phyloP scores from a whole-genome alignment of 176 grass and related monocot species.

The Oryza australiensis region DNA sequence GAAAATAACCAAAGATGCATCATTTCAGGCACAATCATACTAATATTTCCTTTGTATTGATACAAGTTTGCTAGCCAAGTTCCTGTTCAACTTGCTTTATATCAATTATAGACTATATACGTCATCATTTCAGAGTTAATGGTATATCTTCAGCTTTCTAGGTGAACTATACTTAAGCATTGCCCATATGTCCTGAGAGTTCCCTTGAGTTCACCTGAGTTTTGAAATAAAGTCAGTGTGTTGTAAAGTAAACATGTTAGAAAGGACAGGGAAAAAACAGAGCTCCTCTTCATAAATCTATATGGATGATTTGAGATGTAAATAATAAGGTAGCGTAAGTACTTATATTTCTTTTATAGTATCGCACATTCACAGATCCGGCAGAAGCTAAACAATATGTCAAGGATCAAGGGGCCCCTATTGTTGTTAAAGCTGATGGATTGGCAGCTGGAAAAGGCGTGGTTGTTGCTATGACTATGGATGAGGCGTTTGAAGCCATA shows the following conservation, averaged over 20 bases:
- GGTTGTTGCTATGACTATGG: conserved; percentile 69
- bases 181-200: not conserved
- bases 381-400: conserved; percentile 74
- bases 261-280: not conserved
- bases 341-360: conserved; percentile 47
- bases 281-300: not conserved
- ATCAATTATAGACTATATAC: not conserved
- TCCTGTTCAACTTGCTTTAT: not conserved
- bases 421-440: conserved; percentile 91
- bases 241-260: not conserved
- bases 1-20: not conserved
- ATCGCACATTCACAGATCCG: conserved; percentile 67
- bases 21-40: not conserved
- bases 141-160: not conserved
- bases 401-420: conserved; percentile 65
- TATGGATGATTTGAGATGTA: conserved; percentile 2
- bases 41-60: not conserved
- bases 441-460: conserved; percentile 89
- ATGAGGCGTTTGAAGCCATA: conserved; percentile 69
- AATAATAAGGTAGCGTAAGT: not conserved
- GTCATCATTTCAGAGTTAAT: not conserved
- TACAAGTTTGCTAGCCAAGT: not conserved
- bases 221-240: not conserved
- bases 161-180: not conserved
- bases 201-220: not conserved